Evolutionary conservation across 495 filamentous ascomycete genomes (phyloP).

Genomic region (Neurospora hispaniola): DNA sequence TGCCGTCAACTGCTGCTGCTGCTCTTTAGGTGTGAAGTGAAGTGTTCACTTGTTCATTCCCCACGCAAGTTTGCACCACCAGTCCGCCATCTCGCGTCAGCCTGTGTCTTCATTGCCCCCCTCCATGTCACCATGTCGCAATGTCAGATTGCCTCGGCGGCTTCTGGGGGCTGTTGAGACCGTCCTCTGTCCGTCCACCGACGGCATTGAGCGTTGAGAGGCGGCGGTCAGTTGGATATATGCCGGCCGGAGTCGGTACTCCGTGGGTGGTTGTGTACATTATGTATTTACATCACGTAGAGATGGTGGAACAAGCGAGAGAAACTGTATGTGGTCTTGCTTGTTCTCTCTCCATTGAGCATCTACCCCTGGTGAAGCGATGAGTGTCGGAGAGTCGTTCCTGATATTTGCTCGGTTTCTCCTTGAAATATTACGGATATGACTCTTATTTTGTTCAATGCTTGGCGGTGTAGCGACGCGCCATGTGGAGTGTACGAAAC

Average conservation of each 20-base stretch:
- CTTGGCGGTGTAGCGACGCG: background rate
- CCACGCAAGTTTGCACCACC: constrained; percentile 10
- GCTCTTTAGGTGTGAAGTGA: background rate
- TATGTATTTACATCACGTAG: background rate
- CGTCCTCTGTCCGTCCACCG: background rate
- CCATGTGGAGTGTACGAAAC: background rate
- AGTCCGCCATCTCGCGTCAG: constrained; percentile 16
- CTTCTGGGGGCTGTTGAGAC: background rate
- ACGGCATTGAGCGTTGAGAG: background rate
- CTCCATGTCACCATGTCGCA: background rate
- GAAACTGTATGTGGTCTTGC: background rate
- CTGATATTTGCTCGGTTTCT: background rate
- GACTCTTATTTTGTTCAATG: background rate
- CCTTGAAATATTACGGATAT: background rate
- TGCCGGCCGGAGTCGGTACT: background rate
- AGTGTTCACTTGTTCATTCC: background rate
- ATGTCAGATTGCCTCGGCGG: background rate
- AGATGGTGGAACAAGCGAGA: background rate
- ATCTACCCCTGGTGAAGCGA: background rate
- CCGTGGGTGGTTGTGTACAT: background rate
- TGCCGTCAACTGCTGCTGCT: background rate
- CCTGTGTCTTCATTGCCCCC: background rate
- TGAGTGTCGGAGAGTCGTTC: background rate
- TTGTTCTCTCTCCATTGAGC: background rate
- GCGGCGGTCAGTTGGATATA: background rate